These are phyloP conservation scores for Curvularia eragrostidis DNA, from an alignment of 2,329 filamentous ascomycete genomes.

Conservation along the genomic window DNA sequence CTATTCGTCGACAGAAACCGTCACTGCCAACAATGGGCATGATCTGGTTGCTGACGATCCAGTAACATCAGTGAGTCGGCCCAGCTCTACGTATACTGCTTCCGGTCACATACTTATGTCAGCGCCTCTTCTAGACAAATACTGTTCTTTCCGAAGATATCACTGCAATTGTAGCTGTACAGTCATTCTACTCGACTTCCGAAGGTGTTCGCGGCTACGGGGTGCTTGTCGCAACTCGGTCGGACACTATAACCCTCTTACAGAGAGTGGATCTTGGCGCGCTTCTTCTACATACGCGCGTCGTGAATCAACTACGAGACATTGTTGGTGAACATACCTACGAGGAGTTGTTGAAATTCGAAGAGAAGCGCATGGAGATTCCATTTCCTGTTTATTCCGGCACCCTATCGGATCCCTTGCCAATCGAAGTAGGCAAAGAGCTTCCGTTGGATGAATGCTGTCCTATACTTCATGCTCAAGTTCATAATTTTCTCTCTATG, in stretches of 20 bases:
- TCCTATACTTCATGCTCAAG: background rate
- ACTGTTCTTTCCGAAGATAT: background rate
- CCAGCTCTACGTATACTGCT: background rate
- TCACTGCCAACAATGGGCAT: background rate
- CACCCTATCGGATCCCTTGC: background rate
- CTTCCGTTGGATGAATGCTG: background rate
- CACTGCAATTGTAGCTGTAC: background rate
- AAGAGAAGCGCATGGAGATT: background rate
- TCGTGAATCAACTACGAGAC: background rate
- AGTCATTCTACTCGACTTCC: background rate
- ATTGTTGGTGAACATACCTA: background rate
- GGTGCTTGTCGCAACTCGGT: background rate
- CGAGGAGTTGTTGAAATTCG: background rate
- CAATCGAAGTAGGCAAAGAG: background rate
- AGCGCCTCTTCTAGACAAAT: background rate
- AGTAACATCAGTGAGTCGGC: background rate
- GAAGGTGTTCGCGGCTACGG: conserved; percentile 1
- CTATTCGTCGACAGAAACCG: background rate
- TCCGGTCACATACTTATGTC: background rate
- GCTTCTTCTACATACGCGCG: background rate
- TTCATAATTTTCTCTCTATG: background rate
- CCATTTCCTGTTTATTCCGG: background rate
- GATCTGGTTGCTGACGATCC: background rate
- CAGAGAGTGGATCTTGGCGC: background rate
- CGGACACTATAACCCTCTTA: conserved; percentile 1